Percentiles rank a stretch among this genome's conserved stretches.
These are phyloP conservation scores for Thraustochytrium striatum DNA, from an alignment of 352 stramenopile species.

Conservation along the genomic window DNA sequence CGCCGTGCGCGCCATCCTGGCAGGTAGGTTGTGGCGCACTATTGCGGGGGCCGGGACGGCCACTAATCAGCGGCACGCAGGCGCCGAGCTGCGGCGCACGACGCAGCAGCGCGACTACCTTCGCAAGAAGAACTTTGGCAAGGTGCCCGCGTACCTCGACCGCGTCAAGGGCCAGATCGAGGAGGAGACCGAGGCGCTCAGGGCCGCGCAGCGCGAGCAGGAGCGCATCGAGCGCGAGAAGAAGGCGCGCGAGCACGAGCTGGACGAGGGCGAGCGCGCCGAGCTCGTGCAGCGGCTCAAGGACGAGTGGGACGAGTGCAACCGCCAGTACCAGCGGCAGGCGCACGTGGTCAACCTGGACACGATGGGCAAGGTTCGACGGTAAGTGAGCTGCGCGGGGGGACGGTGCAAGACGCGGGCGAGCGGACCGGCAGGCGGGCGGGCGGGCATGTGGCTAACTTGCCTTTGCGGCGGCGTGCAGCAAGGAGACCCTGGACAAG, in stretches of 20 bases:
- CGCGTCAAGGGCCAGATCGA: conserved; percentile 67
- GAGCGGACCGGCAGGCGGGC: not conserved
- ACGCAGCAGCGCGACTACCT: conserved; percentile 68
- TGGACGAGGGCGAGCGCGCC: conserved; percentile 76
- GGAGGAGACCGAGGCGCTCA: conserved; percentile 3
- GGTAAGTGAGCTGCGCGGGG: not conserved
- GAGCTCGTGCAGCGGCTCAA: conserved; percentile 81
- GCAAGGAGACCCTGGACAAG: conserved; percentile 84
- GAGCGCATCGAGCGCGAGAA: conserved; percentile 59
- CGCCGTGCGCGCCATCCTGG: conserved; percentile 83
- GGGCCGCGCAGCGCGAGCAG: not conserved
- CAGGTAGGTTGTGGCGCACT: conserved; percentile 61
- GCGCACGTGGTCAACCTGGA: conserved; percentile 87
- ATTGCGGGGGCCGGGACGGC: too few relatives aligned
- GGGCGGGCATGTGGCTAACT: too few relatives aligned
- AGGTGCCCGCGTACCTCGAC: conserved; percentile 79
- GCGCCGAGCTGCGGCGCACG: not conserved
- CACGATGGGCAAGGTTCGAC: conserved; percentile 79
- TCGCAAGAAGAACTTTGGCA: conserved; percentile 83
- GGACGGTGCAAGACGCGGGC: not conserved
- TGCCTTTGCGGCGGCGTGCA: not conserved
- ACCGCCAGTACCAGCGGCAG: conserved; percentile 86
- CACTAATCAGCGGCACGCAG: too few relatives aligned
- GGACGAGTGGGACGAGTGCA: conserved; percentile 86
- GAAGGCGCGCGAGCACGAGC: conserved; percentile 82